Evolutionary conservation across 805 yeast species (phyloP).

Genomic region (Myxozyma melibiosi): DNA sequence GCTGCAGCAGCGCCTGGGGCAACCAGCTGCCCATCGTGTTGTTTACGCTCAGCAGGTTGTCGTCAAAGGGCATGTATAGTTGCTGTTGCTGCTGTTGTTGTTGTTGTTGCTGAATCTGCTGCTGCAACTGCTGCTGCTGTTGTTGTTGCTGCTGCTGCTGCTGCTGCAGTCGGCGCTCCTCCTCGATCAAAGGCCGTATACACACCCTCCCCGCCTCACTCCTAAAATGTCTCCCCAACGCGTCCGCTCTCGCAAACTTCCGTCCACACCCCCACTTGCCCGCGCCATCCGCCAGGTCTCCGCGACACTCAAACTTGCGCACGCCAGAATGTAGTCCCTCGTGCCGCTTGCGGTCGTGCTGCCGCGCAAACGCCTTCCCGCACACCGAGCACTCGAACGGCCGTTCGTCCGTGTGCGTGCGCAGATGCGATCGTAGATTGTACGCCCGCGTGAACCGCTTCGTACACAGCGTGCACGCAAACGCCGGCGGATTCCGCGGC

Average conservation of each 20-base stretch:
- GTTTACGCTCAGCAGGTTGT: conserved; percentile 7
- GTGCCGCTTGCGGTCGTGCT: conserved; percentile 76
- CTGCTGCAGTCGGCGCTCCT: conserved; percentile 43
- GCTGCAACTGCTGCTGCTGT: background rate
- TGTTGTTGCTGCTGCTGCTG: conserved; percentile 4
- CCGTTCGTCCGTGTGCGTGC: conserved; percentile 80
- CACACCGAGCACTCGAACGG: conserved; percentile 70
- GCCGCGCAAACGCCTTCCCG: conserved; percentile 69
- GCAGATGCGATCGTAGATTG: conserved; percentile 83
- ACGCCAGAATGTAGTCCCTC: conserved; percentile 74
- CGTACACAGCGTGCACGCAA: conserved; percentile 78
- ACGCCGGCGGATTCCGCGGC: conserved; percentile 73
- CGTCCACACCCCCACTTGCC: conserved; percentile 77
- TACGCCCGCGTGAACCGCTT: conserved; percentile 90
- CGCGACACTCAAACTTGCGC: conserved; percentile 65
- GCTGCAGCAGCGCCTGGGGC: conserved; percentile 29
- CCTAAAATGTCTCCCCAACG: conserved; percentile 71
- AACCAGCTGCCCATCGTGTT: conserved; percentile 14
- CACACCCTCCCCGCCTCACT: conserved; percentile 76
- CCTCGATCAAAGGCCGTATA: conserved; percentile 64
- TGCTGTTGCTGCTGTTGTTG: conserved; percentile 4
- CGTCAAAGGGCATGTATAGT: background rate
- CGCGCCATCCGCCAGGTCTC: conserved; percentile 59
- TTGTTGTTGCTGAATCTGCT: background rate
- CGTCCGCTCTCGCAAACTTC: conserved; percentile 75